Evolutionary conservation across 2,329 filamentous ascomycete species (phyloP), one percentile per base, ranked within the genome.

Genomic region (Aphanocladium album): DNA sequence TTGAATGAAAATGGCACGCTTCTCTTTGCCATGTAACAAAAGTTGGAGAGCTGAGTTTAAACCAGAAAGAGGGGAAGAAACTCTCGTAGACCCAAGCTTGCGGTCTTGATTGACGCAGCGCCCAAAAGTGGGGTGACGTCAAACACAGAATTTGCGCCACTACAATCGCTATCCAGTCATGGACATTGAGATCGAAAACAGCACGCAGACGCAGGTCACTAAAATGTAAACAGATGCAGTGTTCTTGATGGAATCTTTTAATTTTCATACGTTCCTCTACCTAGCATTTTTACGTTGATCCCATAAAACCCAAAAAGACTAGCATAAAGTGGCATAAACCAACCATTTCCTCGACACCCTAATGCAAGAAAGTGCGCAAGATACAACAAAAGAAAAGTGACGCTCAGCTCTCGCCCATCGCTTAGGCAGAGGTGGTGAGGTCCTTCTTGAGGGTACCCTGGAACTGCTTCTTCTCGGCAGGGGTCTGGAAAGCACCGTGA

Each of bases 361-460:
- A 37, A 78, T 82, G 78, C 78, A 79, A 56, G 52, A 35, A 46
- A 80, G 78, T 71, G 73, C 72, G 50, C 73, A 70, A 72, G 67
- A 77, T 71, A 77, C 72, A 76, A 62, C 60, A 69, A 73, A 77
- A 72, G 72, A 79, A 78, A 77, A 60, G 67, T 67, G 63, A 64
- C 59, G 60, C 47, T 50, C 60, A 51, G 21, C 50, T 21, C 54
- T 33, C 11, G 33, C 65, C 50, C 53, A 64, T 67, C 61, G 63
- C 67, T 72, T 81, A 80, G 69, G 79, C 75, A 71, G 77, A 69
- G 67, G 75, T 79, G 64, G 85, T 79, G 64, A 86, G 77, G 72
- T 99, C 95, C 91, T 98, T 99, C 92, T 99, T 99, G 90, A 99
- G 91, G 63, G 92, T 96, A 83, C 95, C 95, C 82, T 96, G 80